These are phyloP conservation scores for Carallia pectinifolia DNA, from an alignment of 345 rosid species.

Conservation along the genomic window DNA sequence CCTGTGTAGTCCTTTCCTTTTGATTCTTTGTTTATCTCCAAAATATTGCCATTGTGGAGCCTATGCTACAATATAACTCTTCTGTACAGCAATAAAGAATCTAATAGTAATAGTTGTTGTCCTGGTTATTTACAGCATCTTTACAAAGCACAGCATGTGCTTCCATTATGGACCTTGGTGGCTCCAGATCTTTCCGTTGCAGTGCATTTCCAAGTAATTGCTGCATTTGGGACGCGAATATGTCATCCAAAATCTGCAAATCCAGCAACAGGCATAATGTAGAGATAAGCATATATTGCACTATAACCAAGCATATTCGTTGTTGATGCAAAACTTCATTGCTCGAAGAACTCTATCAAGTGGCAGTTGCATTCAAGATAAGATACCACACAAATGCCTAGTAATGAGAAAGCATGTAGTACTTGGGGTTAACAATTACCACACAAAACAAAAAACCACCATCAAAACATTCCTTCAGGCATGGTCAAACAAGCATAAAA, in stretches of 20 bases:
- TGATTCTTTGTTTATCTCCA: not conserved
- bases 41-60: not conserved
- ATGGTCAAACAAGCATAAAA: no score
- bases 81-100: slow-evolving; percentile 6
- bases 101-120: slow-evolving; percentile 14
- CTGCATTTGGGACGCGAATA: slow-evolving; percentile 28
- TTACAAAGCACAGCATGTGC: slow-evolving; percentile 25
- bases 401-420: no score
- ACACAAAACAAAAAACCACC: no score
- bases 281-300: not conserved
- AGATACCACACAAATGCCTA: no score
- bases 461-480: no score
- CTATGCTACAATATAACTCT: not conserved
- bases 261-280: not conserved
- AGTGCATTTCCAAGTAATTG: slow-evolving; percentile 28
- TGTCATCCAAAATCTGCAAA: slow-evolving; percentile 30
- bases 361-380: no score
- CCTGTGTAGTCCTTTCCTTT: not conserved
- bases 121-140: slow-evolving; percentile 16
- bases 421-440: no score
- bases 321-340: no score
- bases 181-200: slow-evolving; percentile 25
- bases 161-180: slow-evolving; percentile 29
- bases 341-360: no score
- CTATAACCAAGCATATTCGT: no score